Conservation (phyloP, 306 rosid species). For the Cucurbita ficifolia region DNA sequence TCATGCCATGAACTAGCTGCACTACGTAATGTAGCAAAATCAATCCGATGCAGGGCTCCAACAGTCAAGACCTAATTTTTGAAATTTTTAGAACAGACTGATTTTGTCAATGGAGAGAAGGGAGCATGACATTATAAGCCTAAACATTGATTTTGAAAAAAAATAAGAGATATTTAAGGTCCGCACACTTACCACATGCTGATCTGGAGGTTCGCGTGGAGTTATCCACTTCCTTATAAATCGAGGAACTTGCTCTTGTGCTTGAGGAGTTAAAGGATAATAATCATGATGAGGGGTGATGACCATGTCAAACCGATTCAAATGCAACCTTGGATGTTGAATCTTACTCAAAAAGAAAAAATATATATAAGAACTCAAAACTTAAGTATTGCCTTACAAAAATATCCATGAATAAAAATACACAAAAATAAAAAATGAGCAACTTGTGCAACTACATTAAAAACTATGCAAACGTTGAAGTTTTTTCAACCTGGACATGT, state of each 20-base stretch:
- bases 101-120: not conserved
- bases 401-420: not conserved
- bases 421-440: not conserved
- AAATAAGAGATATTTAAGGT: not conserved
- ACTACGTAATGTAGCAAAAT: constrained; percentile 63
- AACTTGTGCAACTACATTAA: not conserved
- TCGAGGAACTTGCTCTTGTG: constrained; percentile 61
- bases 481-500: not conserved
- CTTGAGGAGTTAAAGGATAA: constrained; percentile 69
- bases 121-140: constrained; percentile 7
- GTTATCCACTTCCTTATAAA: constrained; percentile 75
- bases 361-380: not conserved
- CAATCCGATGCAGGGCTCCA: constrained; percentile 87
- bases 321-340: constrained; percentile 69
- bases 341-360: constrained; percentile 14
- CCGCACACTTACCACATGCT: constrained; percentile 58
- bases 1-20: constrained; percentile 77
- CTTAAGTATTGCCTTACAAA: not conserved
- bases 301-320: constrained; percentile 82
- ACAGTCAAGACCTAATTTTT: constrained; percentile 55
- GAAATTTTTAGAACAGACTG: constrained; percentile 6
- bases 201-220: constrained; percentile 75
- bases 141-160: not conserved
- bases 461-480: not conserved
- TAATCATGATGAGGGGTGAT: constrained; percentile 85